A percentile compares a stretch with the other conserved stretches of the same genome.
Evolutionary conservation across 768 basidiomycete genomes (phyloP).

Genomic region (Cystofilobasidium bisporidii): DNA sequence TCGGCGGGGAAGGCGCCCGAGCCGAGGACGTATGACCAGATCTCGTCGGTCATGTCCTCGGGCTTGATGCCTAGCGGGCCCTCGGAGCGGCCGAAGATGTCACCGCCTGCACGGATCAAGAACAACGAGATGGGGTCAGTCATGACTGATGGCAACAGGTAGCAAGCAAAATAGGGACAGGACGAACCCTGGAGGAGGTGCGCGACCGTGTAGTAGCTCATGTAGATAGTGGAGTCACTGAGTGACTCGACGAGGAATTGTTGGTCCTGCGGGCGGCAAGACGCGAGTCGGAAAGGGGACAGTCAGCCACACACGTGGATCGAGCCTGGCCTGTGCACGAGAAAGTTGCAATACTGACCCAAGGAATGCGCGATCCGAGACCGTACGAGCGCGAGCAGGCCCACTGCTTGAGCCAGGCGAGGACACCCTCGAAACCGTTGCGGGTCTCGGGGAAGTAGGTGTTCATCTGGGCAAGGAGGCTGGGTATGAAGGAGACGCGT

Average conservation of each 20-base stretch:
- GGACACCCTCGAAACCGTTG: conserved; percentile 77
- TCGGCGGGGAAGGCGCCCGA: conserved; percentile 50
- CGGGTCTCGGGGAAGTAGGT: conserved; percentile 85
- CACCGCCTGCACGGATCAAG: conserved; percentile 45
- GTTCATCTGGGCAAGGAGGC: conserved; percentile 74
- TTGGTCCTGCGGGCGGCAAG: conserved; percentile 91
- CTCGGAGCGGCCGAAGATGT: conserved; percentile 64
- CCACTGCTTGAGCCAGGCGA: conserved; percentile 97
- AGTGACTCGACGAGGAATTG: conserved; percentile 92
- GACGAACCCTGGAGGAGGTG: conserved; percentile 78
- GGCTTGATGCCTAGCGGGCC: conserved; percentile 77
- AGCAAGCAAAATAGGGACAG: neutral
- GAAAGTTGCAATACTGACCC: conserved; percentile 45
- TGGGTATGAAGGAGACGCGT: conserved; percentile 37
- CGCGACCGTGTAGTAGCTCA: conserved; percentile 93
- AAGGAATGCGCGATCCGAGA: conserved; percentile 86
- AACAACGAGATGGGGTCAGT: neutral
- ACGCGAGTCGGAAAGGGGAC: conserved; percentile 73
- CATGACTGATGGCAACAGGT: too few species aligned
- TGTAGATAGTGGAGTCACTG: conserved; percentile 96
- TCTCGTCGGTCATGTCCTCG: conserved; percentile 92
- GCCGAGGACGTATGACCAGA: conserved; percentile 90
- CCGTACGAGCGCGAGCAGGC: conserved; percentile 98
- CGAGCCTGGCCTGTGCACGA: too few species aligned
- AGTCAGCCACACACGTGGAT: too few species aligned